These are phyloP conservation scores for Myrmaecium sp. DNA, from an alignment of 2,329 filamentous ascomycete species.

Conservation along the genomic window DNA sequence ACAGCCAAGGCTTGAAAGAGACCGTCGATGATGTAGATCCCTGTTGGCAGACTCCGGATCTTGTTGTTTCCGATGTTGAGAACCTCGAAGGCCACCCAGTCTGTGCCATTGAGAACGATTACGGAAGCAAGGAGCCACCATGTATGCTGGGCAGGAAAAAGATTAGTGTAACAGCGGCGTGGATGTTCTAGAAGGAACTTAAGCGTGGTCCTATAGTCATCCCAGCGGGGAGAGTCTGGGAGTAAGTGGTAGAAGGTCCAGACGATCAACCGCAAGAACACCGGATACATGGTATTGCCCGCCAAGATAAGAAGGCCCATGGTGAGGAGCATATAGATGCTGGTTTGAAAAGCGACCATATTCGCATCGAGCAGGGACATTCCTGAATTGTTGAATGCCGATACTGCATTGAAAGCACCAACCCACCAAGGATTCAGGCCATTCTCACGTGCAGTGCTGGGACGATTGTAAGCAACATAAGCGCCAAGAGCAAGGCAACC, in stretches of 20 bases:
- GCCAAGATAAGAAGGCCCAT: conserved; percentile 34
- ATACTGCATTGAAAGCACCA: conserved; percentile 49
- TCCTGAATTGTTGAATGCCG: conserved; percentile 55
- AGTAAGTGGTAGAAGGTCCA: conserved; percentile 35
- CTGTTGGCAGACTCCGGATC: conserved; percentile 28
- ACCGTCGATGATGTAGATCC: conserved; percentile 35
- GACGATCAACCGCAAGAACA: conserved; percentile 39
- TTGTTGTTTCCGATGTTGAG: conserved; percentile 38
- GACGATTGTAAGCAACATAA: conserved; percentile 39
- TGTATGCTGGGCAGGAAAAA: conserved; percentile 43
- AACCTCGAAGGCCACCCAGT: conserved; percentile 34
- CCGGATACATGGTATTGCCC: conserved; percentile 39
- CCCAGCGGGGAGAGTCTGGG: conserved; percentile 20
- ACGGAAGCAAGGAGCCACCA: conserved; percentile 39
- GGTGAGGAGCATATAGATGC: conserved; percentile 28
- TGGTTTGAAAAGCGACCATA: conserved; percentile 40
- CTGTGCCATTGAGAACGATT: conserved; percentile 35
- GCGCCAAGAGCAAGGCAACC: conserved; percentile 43
- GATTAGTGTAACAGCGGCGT: conserved; percentile 42
- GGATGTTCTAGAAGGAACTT: conserved; percentile 45
- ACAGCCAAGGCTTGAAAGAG: conserved; percentile 41
- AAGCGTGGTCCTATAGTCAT: conserved; percentile 26
- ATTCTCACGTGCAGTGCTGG: conserved; percentile 33
- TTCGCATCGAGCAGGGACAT: conserved; percentile 52
- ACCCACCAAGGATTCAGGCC: conserved; percentile 51